Conservation (phyloP, 306 rosid genomes). For the Vigna nakashimae region DNA sequence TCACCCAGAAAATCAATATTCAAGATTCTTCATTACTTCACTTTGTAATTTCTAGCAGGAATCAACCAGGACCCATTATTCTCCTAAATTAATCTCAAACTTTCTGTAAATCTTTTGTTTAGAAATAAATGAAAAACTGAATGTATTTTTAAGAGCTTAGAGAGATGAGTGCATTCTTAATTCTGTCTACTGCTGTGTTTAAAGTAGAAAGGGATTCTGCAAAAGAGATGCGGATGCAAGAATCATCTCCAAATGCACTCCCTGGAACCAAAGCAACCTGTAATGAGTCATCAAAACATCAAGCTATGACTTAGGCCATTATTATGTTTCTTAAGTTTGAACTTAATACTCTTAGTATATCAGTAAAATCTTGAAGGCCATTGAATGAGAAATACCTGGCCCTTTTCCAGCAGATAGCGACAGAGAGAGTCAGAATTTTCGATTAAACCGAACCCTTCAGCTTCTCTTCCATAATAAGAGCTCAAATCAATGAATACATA, state of each 20-base stretch:
- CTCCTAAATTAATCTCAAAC: no score
- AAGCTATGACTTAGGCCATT: background rate
- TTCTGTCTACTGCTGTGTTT: conserved; percentile 77
- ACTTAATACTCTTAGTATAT: background rate
- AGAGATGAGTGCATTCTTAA: conserved; percentile 65
- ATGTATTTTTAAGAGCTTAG: conserved; percentile 38
- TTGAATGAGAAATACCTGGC: conserved; percentile 61
- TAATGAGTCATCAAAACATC: conserved; percentile 31
- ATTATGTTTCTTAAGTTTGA: background rate
- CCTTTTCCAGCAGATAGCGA: conserved; percentile 71
- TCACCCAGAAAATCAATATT: background rate
- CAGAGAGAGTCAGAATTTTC: conserved; percentile 80
- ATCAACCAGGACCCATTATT: no score
- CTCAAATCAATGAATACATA: conserved; percentile 84
- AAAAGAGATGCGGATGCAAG: conserved; percentile 81
- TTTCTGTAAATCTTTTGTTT: no score
- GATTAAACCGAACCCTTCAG: conserved; percentile 77
- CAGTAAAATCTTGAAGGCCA: background rate
- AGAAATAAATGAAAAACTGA: no score
- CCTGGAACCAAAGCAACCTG: conserved; percentile 93
- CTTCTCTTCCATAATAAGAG: conserved; percentile 75
- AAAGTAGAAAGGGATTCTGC: conserved; percentile 73
- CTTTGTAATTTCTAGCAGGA: no score
- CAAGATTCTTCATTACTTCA: background rate
- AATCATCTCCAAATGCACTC: conserved; percentile 81